Evolutionary conservation across 331 rosid genomes (phyloP).

Genomic region (Spiraea crenata): DNA sequence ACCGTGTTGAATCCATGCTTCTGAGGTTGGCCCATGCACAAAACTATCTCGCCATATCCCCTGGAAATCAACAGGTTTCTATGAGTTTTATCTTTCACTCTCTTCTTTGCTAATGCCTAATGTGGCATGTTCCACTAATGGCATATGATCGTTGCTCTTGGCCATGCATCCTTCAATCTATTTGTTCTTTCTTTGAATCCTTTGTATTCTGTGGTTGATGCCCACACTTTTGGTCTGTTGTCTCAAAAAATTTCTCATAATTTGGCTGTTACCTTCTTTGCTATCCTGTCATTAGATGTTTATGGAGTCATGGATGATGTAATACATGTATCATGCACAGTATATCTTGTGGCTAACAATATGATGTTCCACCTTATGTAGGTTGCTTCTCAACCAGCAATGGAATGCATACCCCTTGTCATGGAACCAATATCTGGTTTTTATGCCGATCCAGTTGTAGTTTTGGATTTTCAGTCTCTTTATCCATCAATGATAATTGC

Average conservation of each 20-base stretch:
- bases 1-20: slow-evolving; percentile 95
- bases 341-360: background rate
- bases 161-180: background rate
- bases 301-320: background rate
- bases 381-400: slow-evolving; percentile 99
- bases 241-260: background rate
- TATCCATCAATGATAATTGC: slow-evolving; percentile 98
- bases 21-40: slow-evolving; percentile 90
- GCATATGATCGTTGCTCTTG: background rate
- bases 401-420: slow-evolving; percentile 95
- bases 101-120: background rate
- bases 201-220: background rate
- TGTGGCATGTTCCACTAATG: background rate
- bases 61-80: slow-evolving; percentile 82
- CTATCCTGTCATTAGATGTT: background rate
- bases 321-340: background rate
- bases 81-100: slow-evolving; percentile 23
- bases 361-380: slow-evolving; percentile 23
- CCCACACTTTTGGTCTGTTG: background rate
- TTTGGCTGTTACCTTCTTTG: background rate
- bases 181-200: background rate
- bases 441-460: slow-evolving; percentile 91
- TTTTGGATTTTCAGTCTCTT: slow-evolving; percentile 91
- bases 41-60: slow-evolving; percentile 87
- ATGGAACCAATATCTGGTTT: slow-evolving; percentile 99